phyloP scores from a whole-genome alignment of 1,284 basidiomycete species.

The Irpex sp. region DNA sequence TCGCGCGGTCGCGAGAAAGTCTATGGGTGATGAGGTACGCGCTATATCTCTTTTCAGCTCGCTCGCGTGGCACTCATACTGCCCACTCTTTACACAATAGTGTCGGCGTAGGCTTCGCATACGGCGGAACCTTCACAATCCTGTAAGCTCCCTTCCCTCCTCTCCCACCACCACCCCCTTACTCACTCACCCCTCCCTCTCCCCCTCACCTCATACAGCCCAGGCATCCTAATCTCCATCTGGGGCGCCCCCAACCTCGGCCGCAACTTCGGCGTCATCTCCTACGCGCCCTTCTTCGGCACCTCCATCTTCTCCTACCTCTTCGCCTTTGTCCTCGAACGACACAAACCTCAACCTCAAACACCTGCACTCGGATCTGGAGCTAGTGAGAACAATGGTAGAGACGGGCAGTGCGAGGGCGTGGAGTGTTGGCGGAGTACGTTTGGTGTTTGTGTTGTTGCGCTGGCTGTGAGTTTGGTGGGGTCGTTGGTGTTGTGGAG shows the following conservation, averaged over 20 bases:
- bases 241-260: constrained; percentile 67
- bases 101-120: constrained; percentile 57
- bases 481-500: constrained; percentile 50
- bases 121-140: constrained; percentile 64
- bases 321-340: constrained; percentile 60
- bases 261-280: constrained; percentile 69
- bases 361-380: too few relatives aligned
- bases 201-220: too few relatives aligned
- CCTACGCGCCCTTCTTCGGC: constrained; percentile 68
- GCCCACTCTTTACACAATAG: constrained; percentile 33
- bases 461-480: constrained; percentile 38
- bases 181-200: too few relatives aligned
- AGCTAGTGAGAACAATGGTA: too few relatives aligned
- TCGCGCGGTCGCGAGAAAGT: constrained; percentile 36
- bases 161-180: too few relatives aligned
- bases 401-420: constrained; percentile 41
- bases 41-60: too few relatives aligned
- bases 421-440: constrained; percentile 58
- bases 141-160: constrained; percentile 56
- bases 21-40: constrained; percentile 61
- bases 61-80: too few relatives aligned
- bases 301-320: constrained; percentile 71
- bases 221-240: constrained; percentile 60
- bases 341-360: too few relatives aligned
- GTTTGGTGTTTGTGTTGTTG: constrained; percentile 45